Evolutionary conservation across 495 filamentous ascomycete species (phyloP).

Genomic region (Choiromyces venosus): DNA sequence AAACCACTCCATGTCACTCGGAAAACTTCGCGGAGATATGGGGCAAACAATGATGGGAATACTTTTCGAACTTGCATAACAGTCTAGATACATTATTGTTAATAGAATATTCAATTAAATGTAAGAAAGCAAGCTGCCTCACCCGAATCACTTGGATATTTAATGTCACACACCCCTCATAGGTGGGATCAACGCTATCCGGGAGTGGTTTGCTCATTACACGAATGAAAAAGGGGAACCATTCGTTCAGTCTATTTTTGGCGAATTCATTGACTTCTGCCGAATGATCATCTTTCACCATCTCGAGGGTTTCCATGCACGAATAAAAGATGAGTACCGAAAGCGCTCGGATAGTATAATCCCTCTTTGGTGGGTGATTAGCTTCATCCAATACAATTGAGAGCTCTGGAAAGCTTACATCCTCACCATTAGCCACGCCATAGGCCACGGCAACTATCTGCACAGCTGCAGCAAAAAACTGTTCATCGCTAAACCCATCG

Average conservation of each 20-base stretch:
- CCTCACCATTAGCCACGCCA: conserved; percentile 68
- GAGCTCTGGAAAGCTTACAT: conserved; percentile 25
- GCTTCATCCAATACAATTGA: background rate
- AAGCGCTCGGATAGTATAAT: conserved; percentile 67
- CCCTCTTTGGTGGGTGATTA: conserved; percentile 47
- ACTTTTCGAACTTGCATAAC: conserved; percentile 81
- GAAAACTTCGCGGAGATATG: conserved; percentile 74
- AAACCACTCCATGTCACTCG: conserved; percentile 82
- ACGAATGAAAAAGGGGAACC: conserved; percentile 75
- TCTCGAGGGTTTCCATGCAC: conserved; percentile 91
- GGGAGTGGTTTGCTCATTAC: conserved; percentile 59
- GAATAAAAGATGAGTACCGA: conserved; percentile 81
- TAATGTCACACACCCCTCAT: conserved; percentile 59
- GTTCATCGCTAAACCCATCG: conserved; percentile 83
- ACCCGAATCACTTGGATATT: conserved; percentile 85
- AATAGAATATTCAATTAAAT: conserved; percentile 11
- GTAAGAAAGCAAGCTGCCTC: conserved; percentile 21
- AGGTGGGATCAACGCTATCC: conserved; percentile 43
- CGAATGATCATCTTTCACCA: conserved; percentile 87
- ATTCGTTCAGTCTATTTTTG: conserved; percentile 70
- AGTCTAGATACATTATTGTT: conserved; percentile 51
- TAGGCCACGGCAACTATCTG: conserved; percentile 78
- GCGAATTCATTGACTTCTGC: conserved; percentile 79
- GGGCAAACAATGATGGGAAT: conserved; percentile 72
- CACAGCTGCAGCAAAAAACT: conserved; percentile 81